Percentiles rank a stretch among this genome's conserved stretches.
Evolutionary conservation across 352 stramenopile genomes (phyloP).

Genomic region (Phytopythium litorale): DNA sequence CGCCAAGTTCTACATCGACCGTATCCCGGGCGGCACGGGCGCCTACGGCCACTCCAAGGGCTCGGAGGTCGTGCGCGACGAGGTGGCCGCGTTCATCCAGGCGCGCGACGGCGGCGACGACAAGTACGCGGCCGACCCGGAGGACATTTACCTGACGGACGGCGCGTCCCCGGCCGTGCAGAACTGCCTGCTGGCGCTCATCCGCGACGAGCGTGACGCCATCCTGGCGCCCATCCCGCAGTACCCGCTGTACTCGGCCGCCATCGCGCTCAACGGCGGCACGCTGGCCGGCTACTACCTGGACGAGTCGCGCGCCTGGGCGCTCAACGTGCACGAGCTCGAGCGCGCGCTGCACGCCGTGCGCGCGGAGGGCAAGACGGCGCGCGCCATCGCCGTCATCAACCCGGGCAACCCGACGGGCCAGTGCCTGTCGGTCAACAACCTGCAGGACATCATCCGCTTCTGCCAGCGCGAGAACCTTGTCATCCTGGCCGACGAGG

Average conservation of each 20-base stretch:
- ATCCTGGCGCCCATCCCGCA: slow-evolving; percentile 98
- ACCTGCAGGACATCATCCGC: slow-evolving; percentile 94
- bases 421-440: slow-evolving; percentile 82
- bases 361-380: slow-evolving; percentile 85
- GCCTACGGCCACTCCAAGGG: slow-evolving; percentile 94
- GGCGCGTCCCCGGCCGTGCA: slow-evolving; percentile 95
- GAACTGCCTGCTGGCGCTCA: slow-evolving; percentile 90
- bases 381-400: slow-evolving; percentile 97
- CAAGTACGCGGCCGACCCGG: slow-evolving; percentile 81
- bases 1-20: slow-evolving; percentile 84
- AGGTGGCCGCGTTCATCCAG: slow-evolving; percentile 89
- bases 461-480: slow-evolving; percentile 95
- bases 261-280: slow-evolving; percentile 94
- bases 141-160: slow-evolving; percentile 97
- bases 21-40: slow-evolving; percentile 86
- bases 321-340: slow-evolving; percentile 86
- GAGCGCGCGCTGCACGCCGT: slow-evolving; percentile 88
- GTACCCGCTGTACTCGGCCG: slow-evolving; percentile 99
- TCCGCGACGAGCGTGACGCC: slow-evolving; percentile 80
- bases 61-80: slow-evolving; percentile 78
- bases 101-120: slow-evolving; percentile 63
- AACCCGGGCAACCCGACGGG: slow-evolving; percentile 99
- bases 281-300: slow-evolving; percentile 97
- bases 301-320: slow-evolving; percentile 95
- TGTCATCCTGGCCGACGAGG: slow-evolving; percentile 97